Conservation (phyloP, 345 rosid genomes). For the Trapa incisa region DNA sequence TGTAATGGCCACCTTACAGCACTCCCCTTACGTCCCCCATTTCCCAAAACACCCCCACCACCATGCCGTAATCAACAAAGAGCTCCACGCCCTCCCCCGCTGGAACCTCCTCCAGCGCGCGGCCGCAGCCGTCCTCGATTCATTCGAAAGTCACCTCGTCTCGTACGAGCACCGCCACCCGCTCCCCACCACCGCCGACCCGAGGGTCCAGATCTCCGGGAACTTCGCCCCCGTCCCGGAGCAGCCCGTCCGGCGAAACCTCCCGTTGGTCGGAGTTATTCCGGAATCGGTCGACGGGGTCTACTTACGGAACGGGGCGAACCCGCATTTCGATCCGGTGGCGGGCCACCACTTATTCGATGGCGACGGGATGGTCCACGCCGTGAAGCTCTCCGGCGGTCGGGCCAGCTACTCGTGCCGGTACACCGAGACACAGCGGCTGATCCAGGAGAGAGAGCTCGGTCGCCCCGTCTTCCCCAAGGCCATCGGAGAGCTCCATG, state of each 20-base stretch:
- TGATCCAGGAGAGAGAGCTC: constrained; percentile 36
- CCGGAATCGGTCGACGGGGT: constrained; percentile 71
- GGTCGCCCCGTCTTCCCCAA: constrained; percentile 75
- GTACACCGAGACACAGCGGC: constrained; percentile 60
- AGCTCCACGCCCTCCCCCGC: constrained; percentile 10
- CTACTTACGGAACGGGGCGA: constrained; percentile 81
- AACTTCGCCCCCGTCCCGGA: constrained; percentile 2
- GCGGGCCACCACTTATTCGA: constrained; percentile 92
- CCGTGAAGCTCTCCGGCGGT: constrained; percentile 43
- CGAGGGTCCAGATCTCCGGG: constrained; percentile 62
- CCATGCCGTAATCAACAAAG: constrained; percentile 14
- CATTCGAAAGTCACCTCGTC: constrained; percentile 48
- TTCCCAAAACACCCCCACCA: constrained; percentile 29
- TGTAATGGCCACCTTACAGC: constrained; percentile 19
- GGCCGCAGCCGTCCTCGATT: constrained; percentile 43
- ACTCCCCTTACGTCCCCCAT: constrained; percentile 33
- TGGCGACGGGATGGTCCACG: constrained; percentile 97
- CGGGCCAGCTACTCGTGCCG: constrained; percentile 74
- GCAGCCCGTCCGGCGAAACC: constrained; percentile 5
- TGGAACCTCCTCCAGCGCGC: constrained; percentile 65
- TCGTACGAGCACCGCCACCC: constrained; percentile 43
- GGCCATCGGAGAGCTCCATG: constrained; percentile 58
- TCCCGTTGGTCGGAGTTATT: constrained; percentile 52
- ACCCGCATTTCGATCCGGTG: constrained; percentile 68
- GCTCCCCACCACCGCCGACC: constrained; percentile 76